Conservation (phyloP, 2,329 filamentous ascomycete genomes). For the Arthroderma sp. region DNA sequence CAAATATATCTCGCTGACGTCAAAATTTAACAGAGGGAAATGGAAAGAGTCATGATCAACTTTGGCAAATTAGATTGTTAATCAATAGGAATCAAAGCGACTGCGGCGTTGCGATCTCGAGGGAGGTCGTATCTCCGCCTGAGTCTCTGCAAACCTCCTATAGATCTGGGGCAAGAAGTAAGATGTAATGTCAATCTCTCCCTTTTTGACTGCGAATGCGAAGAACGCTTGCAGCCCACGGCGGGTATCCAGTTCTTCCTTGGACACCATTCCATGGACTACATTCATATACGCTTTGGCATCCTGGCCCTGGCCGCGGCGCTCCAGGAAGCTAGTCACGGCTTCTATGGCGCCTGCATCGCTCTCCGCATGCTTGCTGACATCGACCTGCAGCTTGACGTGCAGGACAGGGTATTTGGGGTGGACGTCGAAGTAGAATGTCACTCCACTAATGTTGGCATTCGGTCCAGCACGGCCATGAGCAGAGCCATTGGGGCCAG, state of each 20-base stretch:
- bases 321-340: neutral
- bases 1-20: no score
- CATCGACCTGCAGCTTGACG: neutral
- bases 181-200: neutral
- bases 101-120: no score
- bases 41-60: no score
- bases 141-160: neutral
- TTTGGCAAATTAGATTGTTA: no score
- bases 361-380: neutral
- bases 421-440: constrained; percentile 1
- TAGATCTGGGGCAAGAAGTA: neutral
- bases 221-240: neutral
- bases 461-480: neutral
- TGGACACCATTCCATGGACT: neutral
- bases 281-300: neutral
- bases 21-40: no score
- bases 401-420: neutral
- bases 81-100: no score
- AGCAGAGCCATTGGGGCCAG: neutral
- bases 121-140: no score
- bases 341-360: neutral
- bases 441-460: neutral
- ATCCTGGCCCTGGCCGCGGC: neutral
- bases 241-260: neutral
- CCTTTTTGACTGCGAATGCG: neutral